Evolutionary conservation across 306 rosid genomes (phyloP).

Genomic region (Acmispon strigosus): DNA sequence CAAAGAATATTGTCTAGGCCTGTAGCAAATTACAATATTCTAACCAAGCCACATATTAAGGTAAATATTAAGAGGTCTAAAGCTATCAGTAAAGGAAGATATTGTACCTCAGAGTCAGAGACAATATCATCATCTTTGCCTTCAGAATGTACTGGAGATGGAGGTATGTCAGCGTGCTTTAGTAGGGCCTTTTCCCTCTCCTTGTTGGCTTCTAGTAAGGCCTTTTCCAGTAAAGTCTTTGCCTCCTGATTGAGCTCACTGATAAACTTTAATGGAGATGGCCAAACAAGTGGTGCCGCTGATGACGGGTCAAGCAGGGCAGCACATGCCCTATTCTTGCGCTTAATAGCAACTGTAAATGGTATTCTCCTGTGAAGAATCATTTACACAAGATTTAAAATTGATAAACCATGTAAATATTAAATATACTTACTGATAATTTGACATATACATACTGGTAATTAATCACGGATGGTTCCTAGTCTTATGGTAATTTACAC

Average conservation of each 20-base stretch:
- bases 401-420: neutral
- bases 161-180: conserved; percentile 34
- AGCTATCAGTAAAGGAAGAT: conserved; percentile 2
- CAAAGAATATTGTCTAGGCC: neutral
- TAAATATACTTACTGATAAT: neutral
- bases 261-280: conserved; percentile 79
- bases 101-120: conserved; percentile 68
- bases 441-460: neutral
- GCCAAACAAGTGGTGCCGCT: conserved; percentile 93
- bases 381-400: conserved; percentile 1
- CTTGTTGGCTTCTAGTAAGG: conserved; percentile 73
- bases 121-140: conserved; percentile 43
- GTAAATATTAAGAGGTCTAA: neutral
- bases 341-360: conserved; percentile 59
- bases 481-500: neutral
- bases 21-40: neutral
- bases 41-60: neutral
- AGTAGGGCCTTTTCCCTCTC: conserved; percentile 74
- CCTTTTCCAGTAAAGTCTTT: conserved; percentile 67
- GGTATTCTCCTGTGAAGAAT: conserved; percentile 70
- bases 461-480: neutral
- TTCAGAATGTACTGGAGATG: conserved; percentile 45
- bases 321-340: conserved; percentile 64
- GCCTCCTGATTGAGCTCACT: conserved; percentile 85
- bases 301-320: conserved; percentile 72